These are phyloP conservation scores for Cyclaneusma minus DNA, from an alignment of 2,329 filamentous ascomycete genomes.

Conservation along the genomic window DNA sequence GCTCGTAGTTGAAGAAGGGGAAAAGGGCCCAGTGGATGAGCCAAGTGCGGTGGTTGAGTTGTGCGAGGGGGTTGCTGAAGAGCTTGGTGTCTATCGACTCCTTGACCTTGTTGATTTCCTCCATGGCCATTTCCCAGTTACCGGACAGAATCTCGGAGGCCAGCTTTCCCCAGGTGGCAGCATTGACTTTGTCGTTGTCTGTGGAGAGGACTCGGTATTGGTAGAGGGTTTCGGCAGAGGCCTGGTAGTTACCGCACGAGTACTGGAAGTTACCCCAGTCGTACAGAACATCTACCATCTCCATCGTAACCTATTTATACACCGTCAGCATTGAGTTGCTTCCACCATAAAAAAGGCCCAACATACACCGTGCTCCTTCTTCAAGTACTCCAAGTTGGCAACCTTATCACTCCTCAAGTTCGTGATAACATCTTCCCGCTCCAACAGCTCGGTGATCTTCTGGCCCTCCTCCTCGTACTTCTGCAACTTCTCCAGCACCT, in stretches of 20 bases:
- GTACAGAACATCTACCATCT: constrained; percentile 93
- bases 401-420: constrained; percentile 93
- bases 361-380: constrained; percentile 83
- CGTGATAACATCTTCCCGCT: constrained; percentile 76
- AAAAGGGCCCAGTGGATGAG: constrained; percentile 97
- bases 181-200: constrained; percentile 93
- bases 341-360: constrained; percentile 2
- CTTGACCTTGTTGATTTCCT: constrained; percentile 80
- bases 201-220: constrained; percentile 96
- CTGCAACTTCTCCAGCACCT: constrained; percentile 70
- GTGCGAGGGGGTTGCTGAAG: constrained; percentile 89
- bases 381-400: constrained; percentile 94
- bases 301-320: constrained; percentile 53
- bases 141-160: constrained; percentile 89
- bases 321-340: no score
- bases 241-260: constrained; percentile 85
- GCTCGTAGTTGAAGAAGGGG: constrained; percentile 96
- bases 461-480: constrained; percentile 74
- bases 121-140: constrained; percentile 88
- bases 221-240: constrained; percentile 85
- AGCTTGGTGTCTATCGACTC: constrained; percentile 87
- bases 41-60: constrained; percentile 94
- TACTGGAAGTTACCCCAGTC: constrained; percentile 97
- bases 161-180: constrained; percentile 95
- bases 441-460: constrained; percentile 77